Base-by-base conservation (phyloP, 768 basidiomycete species). In the Lactarius evosmus region DNA sequence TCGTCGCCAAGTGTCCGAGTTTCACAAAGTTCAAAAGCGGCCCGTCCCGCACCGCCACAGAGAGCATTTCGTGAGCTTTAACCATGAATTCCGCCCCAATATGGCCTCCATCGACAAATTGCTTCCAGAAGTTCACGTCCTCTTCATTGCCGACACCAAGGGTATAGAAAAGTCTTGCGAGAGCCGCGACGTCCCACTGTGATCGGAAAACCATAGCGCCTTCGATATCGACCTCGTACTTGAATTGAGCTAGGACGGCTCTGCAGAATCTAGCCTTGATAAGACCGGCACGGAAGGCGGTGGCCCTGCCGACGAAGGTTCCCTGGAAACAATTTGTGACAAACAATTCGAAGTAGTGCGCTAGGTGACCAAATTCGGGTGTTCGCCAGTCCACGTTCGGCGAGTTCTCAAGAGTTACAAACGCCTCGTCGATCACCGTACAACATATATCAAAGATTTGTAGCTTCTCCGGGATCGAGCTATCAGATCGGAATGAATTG, bases 21-120 rank as follows among this genome's bases (percentile, higher is more conserved):
- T 29, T 27, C 51, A 38, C 58, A 30, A 63, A 58, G 30, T 58
- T 63, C 56, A 63, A 25, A 12, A 63, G 38, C 7, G 62, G 54
- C 2, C 62, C 56, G 44, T 63, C 51, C 22, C 40, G 50, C 32
- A n/a, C 7, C 7, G 56, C 36, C 2, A n/a, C n/a, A 22, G 27
- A 3, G 22, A 44, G 14, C 51, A 29, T 27, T 29, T 53, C 56
- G 25, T 3, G 22, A 3, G 49, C 50, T 22, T 49, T 59, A n/a
- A 33, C 7, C 14, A 32, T 58, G 40, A 58, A 58, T 4, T 58
- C 50, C 3, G 16, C 30, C n/a, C 17, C 62, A 17, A 51, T 33
- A 12, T 33, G 32, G 3, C 56, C 56, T 17, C 56, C 56, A 54
- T 53, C 8, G 33, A 53, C 2, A 25, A 40, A 58, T 25, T 50